Base-by-base conservation (phyloP, 805 yeast genomes). In the Wickerhamomyces bovis region DNA sequence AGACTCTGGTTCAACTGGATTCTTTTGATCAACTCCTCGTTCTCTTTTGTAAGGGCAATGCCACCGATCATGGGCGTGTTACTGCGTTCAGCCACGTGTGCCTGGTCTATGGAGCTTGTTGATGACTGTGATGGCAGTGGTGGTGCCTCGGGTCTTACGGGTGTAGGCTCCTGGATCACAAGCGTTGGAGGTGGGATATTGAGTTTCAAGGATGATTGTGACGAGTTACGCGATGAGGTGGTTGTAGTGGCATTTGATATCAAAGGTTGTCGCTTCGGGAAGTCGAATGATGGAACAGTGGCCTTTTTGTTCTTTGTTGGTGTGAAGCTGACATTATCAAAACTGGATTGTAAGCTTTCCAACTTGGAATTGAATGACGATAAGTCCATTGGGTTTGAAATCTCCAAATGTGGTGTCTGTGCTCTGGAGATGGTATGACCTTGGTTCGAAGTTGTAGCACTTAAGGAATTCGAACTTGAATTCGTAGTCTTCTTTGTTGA, bases 351-450 rank as follows among this genome's bases (percentile, higher is more conserved):
- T 10, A 60, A 20, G 12, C 52, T 49, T 38, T 59, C 54, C 30
- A 60, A 38, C 18, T 57, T 58, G 12, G 56, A 51, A 5, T 56
- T 53, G 11, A 54, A 51, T 11, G 43, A 51, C 8, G 45, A 28
- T 18, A 47, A 38, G 12, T 54, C 58, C 52, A 57, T 51, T 38
- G 61, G 55, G 21, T 55, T 56, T 8, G 48, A 43, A 22, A 53
- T 44, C 20, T 55, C 60, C 20, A 52, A 33, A 16, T 45, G 52
- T 25, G 70, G 64, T 2, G 65, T 54, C 15, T 58, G 49, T n/a
- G 62, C 53, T 15, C 63, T 54, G 1, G 64, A 55, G 23, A 58
- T 53, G 5, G 18, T 30, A 9, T 19, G 31, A 18, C 12, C 18
- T 16, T 22, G 41, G 3, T 20, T 21, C 2, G 42, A 44, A 28